phyloP scores from a whole-genome alignment of 257 asterid species.

The Cordia subcordata region DNA sequence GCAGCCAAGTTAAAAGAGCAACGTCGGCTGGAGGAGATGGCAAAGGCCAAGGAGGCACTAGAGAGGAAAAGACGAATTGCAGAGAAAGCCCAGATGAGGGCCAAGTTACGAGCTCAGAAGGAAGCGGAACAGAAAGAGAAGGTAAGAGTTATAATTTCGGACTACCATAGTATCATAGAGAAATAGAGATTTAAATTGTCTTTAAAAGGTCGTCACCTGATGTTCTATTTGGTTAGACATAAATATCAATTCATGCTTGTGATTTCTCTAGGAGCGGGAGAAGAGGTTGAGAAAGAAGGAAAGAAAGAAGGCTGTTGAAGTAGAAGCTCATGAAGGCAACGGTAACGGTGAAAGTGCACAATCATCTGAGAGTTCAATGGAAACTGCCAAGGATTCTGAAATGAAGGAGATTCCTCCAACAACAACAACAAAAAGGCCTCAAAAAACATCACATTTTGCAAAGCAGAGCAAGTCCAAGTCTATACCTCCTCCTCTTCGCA shows the following conservation, averaged over 20 bases:
- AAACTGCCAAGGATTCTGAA: slow-evolving; percentile 39
- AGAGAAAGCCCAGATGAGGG: slow-evolving; percentile 70
- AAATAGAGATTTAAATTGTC: not conserved
- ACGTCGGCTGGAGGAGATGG: slow-evolving; percentile 61
- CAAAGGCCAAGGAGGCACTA: slow-evolving; percentile 76
- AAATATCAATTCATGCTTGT: slow-evolving; percentile 7
- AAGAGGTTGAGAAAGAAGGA: slow-evolving; percentile 86
- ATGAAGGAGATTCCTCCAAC: slow-evolving; percentile 28
- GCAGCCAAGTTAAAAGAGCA: slow-evolving; percentile 74
- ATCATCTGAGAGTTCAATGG: slow-evolving; percentile 38
- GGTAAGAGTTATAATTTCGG: slow-evolving; percentile 29
- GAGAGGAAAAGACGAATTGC: slow-evolving; percentile 85
- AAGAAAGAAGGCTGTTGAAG: slow-evolving; percentile 49
- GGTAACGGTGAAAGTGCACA: slow-evolving; percentile 33
- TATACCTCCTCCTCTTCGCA: slow-evolving; percentile 83
- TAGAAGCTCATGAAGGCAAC: slow-evolving; percentile 34
- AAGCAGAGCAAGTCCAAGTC: slow-evolving; percentile 62
- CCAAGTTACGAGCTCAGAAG: slow-evolving; percentile 68
- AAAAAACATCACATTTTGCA: slow-evolving; percentile 30
- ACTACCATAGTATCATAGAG: no score
- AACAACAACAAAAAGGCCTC: slow-evolving; percentile 31
- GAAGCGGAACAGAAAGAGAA: slow-evolving; percentile 89
- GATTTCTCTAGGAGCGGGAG: slow-evolving; percentile 68
- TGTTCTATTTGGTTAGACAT: not conserved
- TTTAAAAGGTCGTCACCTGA: not conserved